phyloP scores from a whole-genome alignment of 306 rosid genomes.

The Boehmeria nivea region DNA sequence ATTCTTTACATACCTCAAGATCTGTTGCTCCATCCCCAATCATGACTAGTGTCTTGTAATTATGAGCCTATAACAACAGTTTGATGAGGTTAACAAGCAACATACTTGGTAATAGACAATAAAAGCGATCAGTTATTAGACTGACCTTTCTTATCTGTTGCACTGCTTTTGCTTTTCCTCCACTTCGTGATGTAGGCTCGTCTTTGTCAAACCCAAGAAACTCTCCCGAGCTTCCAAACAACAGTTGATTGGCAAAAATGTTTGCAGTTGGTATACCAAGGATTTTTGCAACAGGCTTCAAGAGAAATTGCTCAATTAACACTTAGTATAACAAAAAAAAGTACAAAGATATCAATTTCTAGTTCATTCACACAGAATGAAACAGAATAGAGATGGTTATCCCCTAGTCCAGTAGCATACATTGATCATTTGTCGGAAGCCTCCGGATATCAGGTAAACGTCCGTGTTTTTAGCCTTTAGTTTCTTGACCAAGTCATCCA shows the following conservation, averaged over 20 bases:
- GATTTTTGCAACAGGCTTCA: slow-evolving; percentile 83
- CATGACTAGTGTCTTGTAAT: slow-evolving; percentile 68
- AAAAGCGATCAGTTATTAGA: slow-evolving; percentile 12
- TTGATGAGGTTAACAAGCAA: slow-evolving; percentile 24
- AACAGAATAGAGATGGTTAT: too few relatives aligned
- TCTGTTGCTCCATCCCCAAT: slow-evolving; percentile 97
- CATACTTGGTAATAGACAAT: not conserved
- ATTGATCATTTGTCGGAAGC: slow-evolving; percentile 93
- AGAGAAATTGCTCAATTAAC: slow-evolving; percentile 25
- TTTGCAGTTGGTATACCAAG: slow-evolving; percentile 66
- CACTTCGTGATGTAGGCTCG: slow-evolving; percentile 87
- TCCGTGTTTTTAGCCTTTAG: slow-evolving; percentile 49
- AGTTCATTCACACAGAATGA: too few relatives aligned
- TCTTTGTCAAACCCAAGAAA: slow-evolving; percentile 77
- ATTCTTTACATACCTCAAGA: slow-evolving; percentile 60
- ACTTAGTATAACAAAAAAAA: not conserved
- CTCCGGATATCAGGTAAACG: slow-evolving; percentile 87
- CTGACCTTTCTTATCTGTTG: slow-evolving; percentile 73
- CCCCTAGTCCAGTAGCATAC: slow-evolving; percentile 36
- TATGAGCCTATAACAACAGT: slow-evolving; percentile 54
- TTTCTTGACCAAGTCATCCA: slow-evolving; percentile 62
- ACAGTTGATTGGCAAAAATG: slow-evolving; percentile 82
- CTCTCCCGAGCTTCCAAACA: slow-evolving; percentile 76
- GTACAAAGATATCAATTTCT: not conserved
- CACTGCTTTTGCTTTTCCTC: slow-evolving; percentile 92